Base-by-base conservation (phyloP, 1,284 basidiomycete genomes). In the Ustilago tritici region DNA sequence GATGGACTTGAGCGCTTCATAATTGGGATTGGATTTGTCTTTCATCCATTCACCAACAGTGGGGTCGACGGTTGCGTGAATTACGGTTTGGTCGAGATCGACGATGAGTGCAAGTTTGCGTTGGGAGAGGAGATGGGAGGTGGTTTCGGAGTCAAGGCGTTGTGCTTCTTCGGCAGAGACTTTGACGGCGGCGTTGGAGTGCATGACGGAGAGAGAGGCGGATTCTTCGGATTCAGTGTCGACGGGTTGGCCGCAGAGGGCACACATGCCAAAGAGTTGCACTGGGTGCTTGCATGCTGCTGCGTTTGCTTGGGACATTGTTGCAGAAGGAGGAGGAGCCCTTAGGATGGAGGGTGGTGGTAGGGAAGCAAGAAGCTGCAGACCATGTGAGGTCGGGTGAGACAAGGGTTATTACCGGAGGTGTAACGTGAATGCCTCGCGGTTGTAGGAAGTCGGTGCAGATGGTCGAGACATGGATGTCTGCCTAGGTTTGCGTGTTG, bases 61-160 rank as follows among this genome's bases (percentile, higher is more conserved):
- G 1, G 97, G 95, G 87, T 99, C 96, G 40, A 98, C 96, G 0
- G 96, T 98, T 11, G 97, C 96, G 85, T 99, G 96, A 10, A 99
- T 95, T 84, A 99, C 95, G 8, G 96, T 99, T 87, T 99, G 96
- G 88, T 99, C 96, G 47, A 99, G 90, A 88, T 99, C 96, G 80
- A 99, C 96, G 82, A 99, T 98, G 72, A 99, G 91, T 12, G 94
- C 94, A 28, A 99, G 91, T 84, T 92, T 95, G 66, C 92, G 90
- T 15, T 91, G 88, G 57, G 90, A 89, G 78, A 95, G 89, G 34
- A 99, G 91, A 70, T 92, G 91, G 3, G 92, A 88, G 2, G 93
- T 92, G 6, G 92, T 92, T 82, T 95, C 92, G 36, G 89, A 89
- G 83, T 97, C 95, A 74, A 98, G 92, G 28, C 93, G 91, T 82